Evolutionary conservation across 129 eudicot species (phyloP), one percentile per base, ranked within the genome.

Genomic region (Arctium lappa): DNA sequence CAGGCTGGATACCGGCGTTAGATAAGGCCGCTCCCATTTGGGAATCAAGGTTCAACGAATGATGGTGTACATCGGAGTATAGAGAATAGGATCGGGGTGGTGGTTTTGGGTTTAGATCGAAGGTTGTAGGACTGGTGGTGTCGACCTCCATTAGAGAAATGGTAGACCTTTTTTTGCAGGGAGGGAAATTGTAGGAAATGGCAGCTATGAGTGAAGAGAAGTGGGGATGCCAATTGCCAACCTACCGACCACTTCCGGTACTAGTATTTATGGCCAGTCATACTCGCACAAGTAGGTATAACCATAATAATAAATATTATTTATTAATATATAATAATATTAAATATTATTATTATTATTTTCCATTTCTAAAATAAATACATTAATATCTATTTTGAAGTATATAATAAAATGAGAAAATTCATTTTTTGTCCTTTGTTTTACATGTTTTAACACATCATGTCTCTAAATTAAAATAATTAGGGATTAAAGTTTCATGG

Each of bases 81-180:
- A 31, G 68, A 36, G 48, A 1, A 72, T 29, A 29, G 87, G 2
- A 18, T 77, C 72, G 1, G 1, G 69, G 83, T 2, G 84, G 82
- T 76, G 73, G 75, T 77, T 70, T 85, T 9, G 76, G 44, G 22
- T 66, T 77, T 9, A 74, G 81, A 78, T 86, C 80, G 77, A 86
- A 81, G 80, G 53, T 27, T 36, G 88, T 31, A 66, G 34, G 79
- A 1, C 75, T 76, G 75, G n/a, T 77, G 31, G 85, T 69, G n/a
- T 77, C 86, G 38, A 86, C 83, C 89, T 86, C 89, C 89, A 86
- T 86, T 81, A 7, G 6, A 10, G 31, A 15, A 36, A 37, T n/a
- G 11, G 53, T 1, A 50, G 62, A 22, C 27, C 27, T 22, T 50
- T n/a, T 60, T 60, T 60, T 60, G 68, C 68, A n/a, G 68, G 68